phyloP scores from a whole-genome alignment of 805 yeast genomes.

The Lachancea sp. region DNA sequence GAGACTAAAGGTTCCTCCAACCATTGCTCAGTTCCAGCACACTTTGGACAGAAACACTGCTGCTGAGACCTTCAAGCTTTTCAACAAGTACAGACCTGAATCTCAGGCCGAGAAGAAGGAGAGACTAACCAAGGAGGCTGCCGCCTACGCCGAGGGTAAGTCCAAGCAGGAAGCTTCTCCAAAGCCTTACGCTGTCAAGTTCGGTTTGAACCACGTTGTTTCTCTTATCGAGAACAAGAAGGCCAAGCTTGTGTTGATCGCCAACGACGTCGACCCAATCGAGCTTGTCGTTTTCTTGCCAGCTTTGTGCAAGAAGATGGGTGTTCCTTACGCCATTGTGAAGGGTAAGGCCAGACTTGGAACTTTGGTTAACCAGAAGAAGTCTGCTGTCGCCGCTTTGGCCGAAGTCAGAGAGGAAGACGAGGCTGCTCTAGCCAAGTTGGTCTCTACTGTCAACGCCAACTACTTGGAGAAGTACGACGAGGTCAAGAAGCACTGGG shows the following conservation, averaged over 20 bases:
- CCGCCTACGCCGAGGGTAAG: constrained; percentile 98
- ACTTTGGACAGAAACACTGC: constrained; percentile 99
- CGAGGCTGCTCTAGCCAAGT: constrained; percentile 88
- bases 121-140: constrained; percentile 98
- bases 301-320: constrained; percentile 98
- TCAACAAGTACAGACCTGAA: constrained; percentile 99
- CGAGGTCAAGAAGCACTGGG: constrained; percentile 98
- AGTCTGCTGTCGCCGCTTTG: constrained; percentile 94
- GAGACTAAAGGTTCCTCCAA: constrained; percentile 99
- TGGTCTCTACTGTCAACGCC: constrained; percentile 86
- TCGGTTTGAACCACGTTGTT: constrained; percentile 99
- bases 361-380: constrained; percentile 94
- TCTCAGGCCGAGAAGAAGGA: constrained; percentile 96
- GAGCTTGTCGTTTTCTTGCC: constrained; percentile 96
- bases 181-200: constrained; percentile 95
- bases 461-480: constrained; percentile 93
- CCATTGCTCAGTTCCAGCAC: constrained; percentile 93
- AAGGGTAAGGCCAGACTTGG: constrained; percentile 99
- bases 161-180: constrained; percentile 93
- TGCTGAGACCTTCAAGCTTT: constrained; percentile 90
- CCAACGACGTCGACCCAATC: constrained; percentile 98
- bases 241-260: constrained; percentile 94
- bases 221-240: constrained; percentile 96
- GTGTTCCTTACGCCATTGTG: constrained; percentile 97
- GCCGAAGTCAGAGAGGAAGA: constrained; percentile 94